Conservation (phyloP, 1,139 yeast species). For the Blastobotrys arbuscula region DNA sequence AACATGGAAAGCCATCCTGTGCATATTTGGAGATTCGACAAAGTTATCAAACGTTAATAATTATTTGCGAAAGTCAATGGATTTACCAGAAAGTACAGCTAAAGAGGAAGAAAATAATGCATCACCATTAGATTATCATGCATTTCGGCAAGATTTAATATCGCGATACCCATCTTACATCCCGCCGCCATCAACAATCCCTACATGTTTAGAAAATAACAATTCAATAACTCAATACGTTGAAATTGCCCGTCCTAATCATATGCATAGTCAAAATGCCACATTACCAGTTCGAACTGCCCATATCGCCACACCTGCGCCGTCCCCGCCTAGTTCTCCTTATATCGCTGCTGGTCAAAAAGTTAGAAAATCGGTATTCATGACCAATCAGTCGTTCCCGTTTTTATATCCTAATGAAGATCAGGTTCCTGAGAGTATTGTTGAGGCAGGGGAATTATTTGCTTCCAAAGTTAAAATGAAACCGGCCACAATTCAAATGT, state of each 20-base stretch:
- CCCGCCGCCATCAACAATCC: constrained; percentile 44
- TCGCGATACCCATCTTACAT: constrained; percentile 70
- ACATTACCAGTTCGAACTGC: constrained; percentile 57
- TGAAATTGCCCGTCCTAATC: constrained; percentile 54
- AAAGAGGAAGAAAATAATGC: constrained; percentile 36
- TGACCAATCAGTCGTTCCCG: constrained; percentile 76
- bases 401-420: constrained; percentile 59
- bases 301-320: constrained; percentile 85
- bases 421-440: constrained; percentile 63
- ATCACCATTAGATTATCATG: constrained; percentile 75
- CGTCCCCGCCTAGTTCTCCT: constrained; percentile 75
- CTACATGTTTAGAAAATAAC: constrained; percentile 44
- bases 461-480: constrained; percentile 58
- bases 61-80: constrained; percentile 43
- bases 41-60: constrained; percentile 45
- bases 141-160: constrained; percentile 66
- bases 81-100: constrained; percentile 30
- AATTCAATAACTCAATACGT: constrained; percentile 38
- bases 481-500: constrained; percentile 59
- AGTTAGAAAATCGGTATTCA: constrained; percentile 59
- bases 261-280: constrained; percentile 48
- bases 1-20: constrained; percentile 52
- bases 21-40: constrained; percentile 59
- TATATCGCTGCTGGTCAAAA: constrained; percentile 48
- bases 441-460: constrained; percentile 69